A percentile compares a stretch with the other conserved stretches of the same genome.
Conservation (phyloP, 2,329 filamentous ascomycete species). For the Emmonsia crescens region DNA sequence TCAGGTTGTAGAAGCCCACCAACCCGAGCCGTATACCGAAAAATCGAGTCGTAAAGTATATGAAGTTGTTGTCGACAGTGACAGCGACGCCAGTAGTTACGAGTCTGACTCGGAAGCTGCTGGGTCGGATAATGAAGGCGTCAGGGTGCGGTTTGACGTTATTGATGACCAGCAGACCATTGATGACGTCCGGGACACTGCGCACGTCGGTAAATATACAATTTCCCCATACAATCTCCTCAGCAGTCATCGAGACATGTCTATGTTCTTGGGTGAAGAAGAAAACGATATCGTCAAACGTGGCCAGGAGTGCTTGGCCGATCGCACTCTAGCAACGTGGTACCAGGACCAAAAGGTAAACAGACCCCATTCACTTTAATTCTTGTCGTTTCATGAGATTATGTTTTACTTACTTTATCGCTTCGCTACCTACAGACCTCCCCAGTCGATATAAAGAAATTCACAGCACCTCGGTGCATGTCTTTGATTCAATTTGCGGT, state of each 20-base stretch:
- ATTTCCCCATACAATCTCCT: not conserved
- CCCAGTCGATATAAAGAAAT: not conserved
- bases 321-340: not conserved
- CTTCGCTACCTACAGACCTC: not conserved
- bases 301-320: not conserved
- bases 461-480: not conserved
- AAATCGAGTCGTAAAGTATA: constrained; percentile 35
- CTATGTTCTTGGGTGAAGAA: not conserved
- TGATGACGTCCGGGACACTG: constrained; percentile 61
- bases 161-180: constrained; percentile 61
- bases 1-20: constrained; percentile 61
- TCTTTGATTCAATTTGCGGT: constrained; percentile 35
- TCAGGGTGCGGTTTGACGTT: constrained; percentile 38
- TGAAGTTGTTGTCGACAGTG: constrained; percentile 16
- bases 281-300: not conserved
- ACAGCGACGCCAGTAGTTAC: constrained; percentile 1
- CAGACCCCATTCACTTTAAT: not conserved
- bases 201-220: constrained; percentile 7
- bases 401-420: not conserved
- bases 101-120: constrained; percentile 1
- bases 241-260: not conserved
- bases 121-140: constrained; percentile 14
- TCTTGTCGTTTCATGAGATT: not conserved
- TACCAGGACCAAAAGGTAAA: not conserved
- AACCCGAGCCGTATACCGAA: constrained; percentile 41